phyloP scores from a whole-genome alignment of 2,329 filamentous ascomycete species.

The Neocucurbitaria cava region DNA sequence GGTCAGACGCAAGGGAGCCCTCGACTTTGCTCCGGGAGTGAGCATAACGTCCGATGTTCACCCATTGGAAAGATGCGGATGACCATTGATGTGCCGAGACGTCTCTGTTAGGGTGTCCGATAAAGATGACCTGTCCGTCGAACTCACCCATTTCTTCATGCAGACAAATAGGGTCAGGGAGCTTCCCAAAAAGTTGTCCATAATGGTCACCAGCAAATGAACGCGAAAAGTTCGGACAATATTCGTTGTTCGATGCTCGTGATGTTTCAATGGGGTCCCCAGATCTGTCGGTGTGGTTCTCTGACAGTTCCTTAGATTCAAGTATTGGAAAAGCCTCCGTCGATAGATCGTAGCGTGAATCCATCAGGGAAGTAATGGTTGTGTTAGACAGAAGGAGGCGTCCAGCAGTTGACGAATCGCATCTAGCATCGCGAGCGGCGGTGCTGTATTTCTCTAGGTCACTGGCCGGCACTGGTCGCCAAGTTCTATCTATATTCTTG shows the following conservation, averaged over 20 bases:
- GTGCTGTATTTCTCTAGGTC: conserved; percentile 19
- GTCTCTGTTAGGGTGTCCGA: conserved; percentile 57
- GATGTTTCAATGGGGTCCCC: neutral
- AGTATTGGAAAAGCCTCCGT: neutral
- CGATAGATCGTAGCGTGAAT: neutral
- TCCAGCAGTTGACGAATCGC: neutral
- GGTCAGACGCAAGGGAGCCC: conserved; percentile 52
- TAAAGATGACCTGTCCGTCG: conserved; percentile 55
- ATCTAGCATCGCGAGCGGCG: conserved; percentile 2
- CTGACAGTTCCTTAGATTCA: neutral
- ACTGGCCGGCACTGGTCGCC: conserved; percentile 31
- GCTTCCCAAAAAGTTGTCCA: conserved; percentile 50
- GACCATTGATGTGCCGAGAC: conserved; percentile 58
- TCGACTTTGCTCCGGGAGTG: conserved; percentile 52
- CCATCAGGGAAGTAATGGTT: neutral
- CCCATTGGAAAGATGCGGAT: conserved; percentile 49
- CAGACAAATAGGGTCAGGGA: conserved; percentile 52
- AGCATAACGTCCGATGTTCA: conserved; percentile 54
- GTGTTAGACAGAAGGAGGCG: neutral
- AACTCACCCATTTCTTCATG: conserved; percentile 35
- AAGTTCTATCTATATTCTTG: conserved; percentile 26
- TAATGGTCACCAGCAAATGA: conserved; percentile 31
- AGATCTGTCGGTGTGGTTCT: neutral
- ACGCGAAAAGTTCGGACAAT: conserved; percentile 5
- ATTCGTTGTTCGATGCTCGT: conserved; percentile 5